Percentiles rank a stretch among this genome's conserved stretches.
Conservation (phyloP, 352 stramenopile species). For the Globisporangium echinulatum region DNA sequence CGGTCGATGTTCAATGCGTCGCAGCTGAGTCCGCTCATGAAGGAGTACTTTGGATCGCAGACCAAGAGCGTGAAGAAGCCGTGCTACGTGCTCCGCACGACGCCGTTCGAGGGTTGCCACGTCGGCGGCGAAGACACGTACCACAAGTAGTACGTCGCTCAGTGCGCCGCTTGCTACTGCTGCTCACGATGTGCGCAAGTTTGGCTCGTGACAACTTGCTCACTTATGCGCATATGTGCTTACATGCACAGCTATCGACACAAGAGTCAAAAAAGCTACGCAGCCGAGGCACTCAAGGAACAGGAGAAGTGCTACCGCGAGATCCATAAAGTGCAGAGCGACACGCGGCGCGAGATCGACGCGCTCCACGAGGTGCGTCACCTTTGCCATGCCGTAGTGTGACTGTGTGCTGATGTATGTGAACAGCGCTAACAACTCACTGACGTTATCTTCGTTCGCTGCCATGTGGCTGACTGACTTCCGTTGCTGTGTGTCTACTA, state of each 20-base stretch:
- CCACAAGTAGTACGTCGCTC: conserved; percentile 49
- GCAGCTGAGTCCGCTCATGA: conserved; percentile 74
- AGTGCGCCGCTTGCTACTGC: no score
- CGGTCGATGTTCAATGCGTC: conserved; percentile 72
- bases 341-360: conserved; percentile 50
- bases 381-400: neutral
- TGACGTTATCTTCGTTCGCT: no score
- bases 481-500: neutral
- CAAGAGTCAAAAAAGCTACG: conserved; percentile 39
- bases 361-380: conserved; percentile 42
- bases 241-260: conserved; percentile 28
- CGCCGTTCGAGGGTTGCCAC: conserved; percentile 51
- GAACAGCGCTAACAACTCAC: no score
- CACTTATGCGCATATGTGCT: no score
- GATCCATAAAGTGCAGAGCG: conserved; percentile 51
- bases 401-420: neutral
- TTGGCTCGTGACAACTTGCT: no score
- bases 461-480: neutral
- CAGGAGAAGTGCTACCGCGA: conserved; percentile 52
- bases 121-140: conserved; percentile 82
- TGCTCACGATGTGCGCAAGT: neutral
- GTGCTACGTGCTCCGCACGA: conserved; percentile 71
- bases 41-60: conserved; percentile 60
- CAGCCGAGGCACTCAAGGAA: conserved; percentile 33
- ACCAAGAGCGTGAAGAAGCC: conserved; percentile 58